Evolutionary conservation across 805 yeast species (phyloP).

Genomic region (Ogataea corticis): DNA sequence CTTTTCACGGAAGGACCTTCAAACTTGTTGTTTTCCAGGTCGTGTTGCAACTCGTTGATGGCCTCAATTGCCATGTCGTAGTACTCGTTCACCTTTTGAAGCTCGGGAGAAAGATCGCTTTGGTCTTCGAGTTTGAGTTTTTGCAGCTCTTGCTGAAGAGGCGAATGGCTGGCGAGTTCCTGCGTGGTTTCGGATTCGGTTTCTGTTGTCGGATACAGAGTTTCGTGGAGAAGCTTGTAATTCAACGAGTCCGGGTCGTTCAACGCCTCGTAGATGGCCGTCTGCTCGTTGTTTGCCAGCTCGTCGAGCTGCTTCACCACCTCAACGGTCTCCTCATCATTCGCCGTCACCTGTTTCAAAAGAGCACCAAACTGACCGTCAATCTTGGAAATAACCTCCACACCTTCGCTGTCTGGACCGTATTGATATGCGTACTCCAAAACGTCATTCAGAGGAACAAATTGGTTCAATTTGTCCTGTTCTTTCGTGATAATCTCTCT

Average conservation of each 20-base stretch:
- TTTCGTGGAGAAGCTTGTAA: slow-evolving; percentile 10
- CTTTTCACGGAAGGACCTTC: slow-evolving; percentile 21
- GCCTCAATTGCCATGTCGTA: slow-evolving; percentile 33
- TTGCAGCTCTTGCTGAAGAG: slow-evolving; percentile 11
- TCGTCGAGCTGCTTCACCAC: slow-evolving; percentile 21
- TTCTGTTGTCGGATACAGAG: slow-evolving; percentile 8
- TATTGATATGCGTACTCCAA: slow-evolving; percentile 23
- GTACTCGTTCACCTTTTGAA: slow-evolving; percentile 26
- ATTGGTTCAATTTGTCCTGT: slow-evolving; percentile 20
- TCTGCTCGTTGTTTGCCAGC: slow-evolving; percentile 19
- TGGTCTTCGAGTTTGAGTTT: slow-evolving; percentile 26
- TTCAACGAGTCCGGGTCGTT: slow-evolving; percentile 24
- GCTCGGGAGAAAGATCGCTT: slow-evolving; percentile 21
- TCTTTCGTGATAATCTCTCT: slow-evolving; percentile 19
- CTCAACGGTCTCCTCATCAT: slow-evolving; percentile 19
- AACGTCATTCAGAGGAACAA: slow-evolving; percentile 25
- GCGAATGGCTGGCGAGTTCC: slow-evolving; percentile 3
- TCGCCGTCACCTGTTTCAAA: slow-evolving; percentile 12
- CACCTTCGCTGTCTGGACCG: slow-evolving; percentile 29
- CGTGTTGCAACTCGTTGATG: slow-evolving; percentile 31
- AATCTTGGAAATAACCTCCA: slow-evolving; percentile 21
- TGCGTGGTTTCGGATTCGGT: background rate
- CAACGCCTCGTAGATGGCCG: slow-evolving; percentile 25
- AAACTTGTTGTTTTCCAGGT: slow-evolving; percentile 27
- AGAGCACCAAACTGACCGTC: slow-evolving; percentile 25